Conservation (phyloP, 1,139 yeast genomes). For the Hyphopichia buzzinii region DNA sequence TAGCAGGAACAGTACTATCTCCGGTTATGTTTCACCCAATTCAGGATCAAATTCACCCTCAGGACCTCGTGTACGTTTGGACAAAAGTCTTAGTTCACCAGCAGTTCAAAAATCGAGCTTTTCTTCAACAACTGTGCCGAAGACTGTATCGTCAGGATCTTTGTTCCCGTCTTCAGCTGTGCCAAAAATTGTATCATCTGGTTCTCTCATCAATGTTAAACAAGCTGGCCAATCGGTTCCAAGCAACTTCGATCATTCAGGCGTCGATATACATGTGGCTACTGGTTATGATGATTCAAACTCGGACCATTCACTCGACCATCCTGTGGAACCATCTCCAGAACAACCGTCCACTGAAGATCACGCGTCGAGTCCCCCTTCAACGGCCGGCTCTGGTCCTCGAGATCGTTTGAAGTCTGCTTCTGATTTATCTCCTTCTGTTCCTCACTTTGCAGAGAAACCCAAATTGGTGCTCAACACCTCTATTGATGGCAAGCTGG, state of each 20-base stretch:
- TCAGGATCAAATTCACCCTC: conserved; percentile 3
- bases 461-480: neutral
- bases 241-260: neutral
- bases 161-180: no score
- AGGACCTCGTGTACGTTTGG: conserved; percentile 1
- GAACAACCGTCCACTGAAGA: no score
- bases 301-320: no score
- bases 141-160: conserved; percentile 9
- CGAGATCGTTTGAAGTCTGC: neutral
- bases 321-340: no score
- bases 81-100: conserved; percentile 3
- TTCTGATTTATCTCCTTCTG: neutral
- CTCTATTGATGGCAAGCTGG: neutral
- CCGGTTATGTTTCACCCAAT: neutral
- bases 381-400: neutral
- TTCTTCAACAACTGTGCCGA: conserved; percentile 7
- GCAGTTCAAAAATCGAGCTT: no score
- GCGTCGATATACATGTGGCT: neutral
- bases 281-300: conserved; percentile 2
- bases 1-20: conserved; percentile 1
- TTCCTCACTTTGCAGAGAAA: neutral
- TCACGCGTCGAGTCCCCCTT: neutral
- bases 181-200: conserved; percentile 8
- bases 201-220: conserved; percentile 7
- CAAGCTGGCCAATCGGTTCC: neutral